Conservation (phyloP, 2,329 filamentous ascomycete genomes). For the Pyrenophora graminea region DNA sequence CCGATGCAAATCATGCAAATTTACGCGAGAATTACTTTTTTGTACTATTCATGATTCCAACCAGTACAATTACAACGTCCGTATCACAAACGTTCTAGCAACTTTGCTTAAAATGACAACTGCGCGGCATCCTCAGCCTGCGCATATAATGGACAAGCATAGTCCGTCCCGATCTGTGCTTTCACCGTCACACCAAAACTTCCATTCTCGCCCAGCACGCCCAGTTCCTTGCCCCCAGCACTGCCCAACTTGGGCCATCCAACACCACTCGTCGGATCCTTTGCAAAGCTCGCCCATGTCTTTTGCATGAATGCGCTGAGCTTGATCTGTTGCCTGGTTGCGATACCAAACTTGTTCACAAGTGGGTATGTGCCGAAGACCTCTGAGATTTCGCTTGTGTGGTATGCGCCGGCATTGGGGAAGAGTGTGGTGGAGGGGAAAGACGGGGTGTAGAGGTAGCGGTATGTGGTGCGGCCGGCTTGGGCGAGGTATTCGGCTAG, state of each 20-base stretch:
- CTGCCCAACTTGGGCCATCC: slow-evolving; percentile 15
- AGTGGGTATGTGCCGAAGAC: slow-evolving; percentile 29
- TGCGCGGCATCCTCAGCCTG: slow-evolving; percentile 10
- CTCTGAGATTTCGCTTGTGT: slow-evolving; percentile 25
- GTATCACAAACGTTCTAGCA: no score
- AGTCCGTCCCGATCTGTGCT: slow-evolving; percentile 10
- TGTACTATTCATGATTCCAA: not conserved
- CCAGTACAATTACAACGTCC: not conserved
- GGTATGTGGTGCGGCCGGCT: slow-evolving; percentile 19
- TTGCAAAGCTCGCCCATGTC: slow-evolving; percentile 31
- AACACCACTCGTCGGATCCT: slow-evolving; percentile 16
- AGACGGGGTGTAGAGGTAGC: slow-evolving; percentile 20
- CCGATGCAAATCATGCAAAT: not conserved
- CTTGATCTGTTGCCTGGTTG: slow-evolving; percentile 19
- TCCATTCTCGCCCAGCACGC: slow-evolving; percentile 12
- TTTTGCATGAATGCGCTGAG: slow-evolving; percentile 28
- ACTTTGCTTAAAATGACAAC: not conserved
- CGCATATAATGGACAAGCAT: slow-evolving; percentile 13
- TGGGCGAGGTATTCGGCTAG: slow-evolving; percentile 12
- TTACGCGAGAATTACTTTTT: slow-evolving; percentile 1
- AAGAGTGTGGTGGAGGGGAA: slow-evolving; percentile 19
- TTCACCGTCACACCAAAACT: slow-evolving; percentile 10
- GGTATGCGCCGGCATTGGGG: slow-evolving; percentile 20
- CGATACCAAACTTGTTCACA: slow-evolving; percentile 12
- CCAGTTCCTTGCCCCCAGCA: slow-evolving; percentile 8